Evolutionary conservation across 2,329 filamentous ascomycete genomes (phyloP), one percentile per base, ranked within the genome.

Genomic region (Falciphora oryzae): DNA sequence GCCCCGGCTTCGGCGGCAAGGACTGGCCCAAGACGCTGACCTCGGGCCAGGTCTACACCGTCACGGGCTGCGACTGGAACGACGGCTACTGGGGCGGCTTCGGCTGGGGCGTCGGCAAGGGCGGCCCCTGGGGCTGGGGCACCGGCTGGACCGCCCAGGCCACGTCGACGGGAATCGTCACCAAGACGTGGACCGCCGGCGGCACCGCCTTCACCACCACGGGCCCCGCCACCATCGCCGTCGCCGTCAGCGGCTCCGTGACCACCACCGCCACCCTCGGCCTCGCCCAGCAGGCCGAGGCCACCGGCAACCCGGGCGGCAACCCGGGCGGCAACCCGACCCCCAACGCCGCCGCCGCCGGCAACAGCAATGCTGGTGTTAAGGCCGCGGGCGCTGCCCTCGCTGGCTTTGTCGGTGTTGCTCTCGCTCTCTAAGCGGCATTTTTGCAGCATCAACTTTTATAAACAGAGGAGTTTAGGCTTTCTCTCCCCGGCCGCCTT

Each of bases 1-100:
- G 67, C 14, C 62, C 63, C 22, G 65, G 65, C 18, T 63, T 65
- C 13, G 53, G 27, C 44, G 50, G 53, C 18, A 38, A n/a, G 22
- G 31, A 38, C 25, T 62, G 65, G 25, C 67, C 67, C 29, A 59
- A 63, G 63, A 72, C 73, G 7, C 69, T 68, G 59, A 77, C 76
- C 60, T 79, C 75, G 73, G 70, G 74, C 2, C 75, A 75, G 59
- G 73, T 72, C 25, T 77, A 76, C 65, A 80, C 78, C 29, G 75
- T 80, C 3, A 79, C 77, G 1, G 77, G 77, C 1, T 80, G 78
- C 66, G 72, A 75, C 32, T 80, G 76, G 72, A 71, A 73, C 67
- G 77, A 63, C 44, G 62, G 76, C 67, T 71, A 75, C 32, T 78
- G 75, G 71, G 70, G 72, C 68, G 77, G 77, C 4, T 76, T 74